These are phyloP conservation scores for Clarireedia hainanense DNA, from an alignment of 2,329 filamentous ascomycete genomes.

Conservation along the genomic window DNA sequence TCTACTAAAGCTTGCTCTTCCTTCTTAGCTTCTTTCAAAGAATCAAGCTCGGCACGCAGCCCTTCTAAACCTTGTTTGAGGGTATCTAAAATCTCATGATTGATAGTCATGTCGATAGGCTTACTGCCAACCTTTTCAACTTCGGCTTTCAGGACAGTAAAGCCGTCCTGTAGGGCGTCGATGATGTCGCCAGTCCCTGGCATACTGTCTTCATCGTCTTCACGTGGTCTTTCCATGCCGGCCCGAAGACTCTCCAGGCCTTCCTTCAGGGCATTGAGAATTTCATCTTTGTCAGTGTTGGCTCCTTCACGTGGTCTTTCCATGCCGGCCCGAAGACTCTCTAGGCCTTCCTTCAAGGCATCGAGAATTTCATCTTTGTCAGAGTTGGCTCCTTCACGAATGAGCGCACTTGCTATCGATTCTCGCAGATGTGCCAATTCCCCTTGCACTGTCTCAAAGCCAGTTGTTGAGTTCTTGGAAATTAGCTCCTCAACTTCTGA, in stretches of 20 bases:
- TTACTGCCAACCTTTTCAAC: constrained; percentile 74
- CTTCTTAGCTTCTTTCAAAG: constrained; percentile 52
- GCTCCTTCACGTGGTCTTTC: constrained; percentile 35
- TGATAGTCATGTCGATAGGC: constrained; percentile 73
- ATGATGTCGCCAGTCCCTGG: constrained; percentile 77
- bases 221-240: constrained; percentile 49
- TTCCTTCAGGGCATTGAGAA: constrained; percentile 53
- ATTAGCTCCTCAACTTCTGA: constrained; percentile 61
- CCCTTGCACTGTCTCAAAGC: constrained; percentile 45
- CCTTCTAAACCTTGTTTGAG: constrained; percentile 73
- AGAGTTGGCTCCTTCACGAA: constrained; percentile 36
- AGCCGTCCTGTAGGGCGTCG: constrained; percentile 81
- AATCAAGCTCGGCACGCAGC: constrained; percentile 70
- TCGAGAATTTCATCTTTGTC: constrained; percentile 61
- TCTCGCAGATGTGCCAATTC: constrained; percentile 56
- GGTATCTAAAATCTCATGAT: constrained; percentile 83
- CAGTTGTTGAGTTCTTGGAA: constrained; percentile 39
- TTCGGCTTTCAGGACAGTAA: constrained; percentile 67
- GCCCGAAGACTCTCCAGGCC: constrained; percentile 68
- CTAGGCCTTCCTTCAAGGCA: constrained; percentile 58
- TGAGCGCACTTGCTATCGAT: constrained; percentile 43
- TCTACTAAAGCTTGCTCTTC: constrained; percentile 41
- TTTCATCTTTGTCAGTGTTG: constrained; percentile 51
- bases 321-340: constrained; percentile 67
- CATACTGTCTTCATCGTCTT: constrained; percentile 23